Base-by-base conservation (phyloP, 331 rosid genomes). In the Pyracantha coccinea region DNA sequence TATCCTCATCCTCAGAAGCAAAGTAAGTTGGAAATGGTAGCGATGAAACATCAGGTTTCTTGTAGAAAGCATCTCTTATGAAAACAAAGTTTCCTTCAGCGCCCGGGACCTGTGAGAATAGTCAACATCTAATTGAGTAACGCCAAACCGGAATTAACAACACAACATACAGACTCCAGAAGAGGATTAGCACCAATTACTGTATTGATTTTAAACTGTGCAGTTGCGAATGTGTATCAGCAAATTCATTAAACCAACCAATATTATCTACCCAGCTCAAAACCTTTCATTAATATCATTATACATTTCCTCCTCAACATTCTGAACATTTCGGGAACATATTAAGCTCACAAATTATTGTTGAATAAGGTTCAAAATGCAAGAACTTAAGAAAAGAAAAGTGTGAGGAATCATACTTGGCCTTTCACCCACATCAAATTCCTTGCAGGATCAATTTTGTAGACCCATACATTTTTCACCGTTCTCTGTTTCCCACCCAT, bases 401-500 rank as follows among this genome's bases (percentile, higher is more conserved):
- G 24, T 13, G 3, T 29, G 41, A 58, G 66, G 53, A 80, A 82
- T 3, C 83, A 31, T 87, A 95, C 99, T 88, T 92, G 99, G 84
- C 99, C 99, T 84, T 59, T 88, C 81, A 92, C 92, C 99, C 97
- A 92, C 75, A 95, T 89, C 85, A 92, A 82, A 83, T 90, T 92
- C 84, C 99, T 90, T 10, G 93, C 96, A 1, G 99, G 99, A 25
- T 92, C 97, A 27, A 95, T 88, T 88, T 90, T 95, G 89, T 92
- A 92, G 73, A 94, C 78, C 97, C 97, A 95, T 52, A 95, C 97
- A 81, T 89, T 95, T 83, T 95, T 82, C 50, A 92, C 99, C 2
- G 99, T 95, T 85, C 89, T 88, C 85, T 92, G 97, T 71, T 90
- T 58, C 19, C 82, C 97, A 66, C 99, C 97, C 97, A 95, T 95